Base-by-base conservation (phyloP, 352 stramenopile genomes). In the Globisporangium iwayamae region DNA sequence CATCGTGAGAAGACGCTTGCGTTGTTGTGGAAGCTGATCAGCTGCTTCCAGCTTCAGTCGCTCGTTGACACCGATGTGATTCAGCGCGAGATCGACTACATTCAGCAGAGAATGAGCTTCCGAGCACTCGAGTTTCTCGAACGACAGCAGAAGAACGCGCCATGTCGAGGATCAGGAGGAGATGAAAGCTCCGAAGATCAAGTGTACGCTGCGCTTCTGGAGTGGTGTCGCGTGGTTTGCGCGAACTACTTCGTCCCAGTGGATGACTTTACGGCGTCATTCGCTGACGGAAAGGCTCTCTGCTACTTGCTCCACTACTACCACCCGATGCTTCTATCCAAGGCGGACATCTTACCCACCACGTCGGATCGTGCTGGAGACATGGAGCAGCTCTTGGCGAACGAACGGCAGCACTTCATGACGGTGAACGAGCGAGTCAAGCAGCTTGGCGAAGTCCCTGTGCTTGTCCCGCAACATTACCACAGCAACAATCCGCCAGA, bases 291-390 rank as follows among this genome's bases (percentile, higher is more conserved):
- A 7, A 90, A 84, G 30, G 93, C 78, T 13, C 69, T 98, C 30
- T 98, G 96, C 69, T 87, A 97, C 25, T 72, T 99, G 22, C 69
- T 99, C 32, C 94, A 98, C 68, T 98, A 98, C 71, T 99, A 99
- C 63, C 95, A 98, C 66, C 96, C 96, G 4, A 85, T 87, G 69
- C 68, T 98, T 8, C 58, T 98, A 11, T 73, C 73, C 10, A 93
- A 90, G 65, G 54, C 68, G 13, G 81, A 93, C 41, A 79, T 93
- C 45, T 57, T 73, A 13, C 38, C 71, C 9, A 91, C 83, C 36
- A 91, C 75, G 0, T 71, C 61, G 22, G 69, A 85, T 62, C 25
- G 57, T 36, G 13, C 51, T 13, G 34, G 65, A 22, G 25, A 75
- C 20, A 25, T 67, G 16, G 69, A 73, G 39, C 61, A 83, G 18